Percentiles rank a stretch among this genome's conserved stretches.
These are phyloP conservation scores for Ogataea parapolymorpha DNA, from an alignment of 805 yeast genomes.

Conservation along the genomic window DNA sequence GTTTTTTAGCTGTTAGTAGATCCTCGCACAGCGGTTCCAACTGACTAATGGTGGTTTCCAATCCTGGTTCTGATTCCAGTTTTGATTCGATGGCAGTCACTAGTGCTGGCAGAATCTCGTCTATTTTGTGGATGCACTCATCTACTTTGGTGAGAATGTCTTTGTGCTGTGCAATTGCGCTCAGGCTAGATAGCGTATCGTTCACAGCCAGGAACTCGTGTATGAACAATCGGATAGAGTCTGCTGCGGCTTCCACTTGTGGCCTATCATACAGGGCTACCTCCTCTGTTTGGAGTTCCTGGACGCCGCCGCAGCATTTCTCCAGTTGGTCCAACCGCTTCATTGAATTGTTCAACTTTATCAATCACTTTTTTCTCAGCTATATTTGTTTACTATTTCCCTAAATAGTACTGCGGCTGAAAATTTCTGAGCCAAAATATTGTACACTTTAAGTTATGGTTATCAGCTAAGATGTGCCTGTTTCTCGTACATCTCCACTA, in stretches of 20 bases:
- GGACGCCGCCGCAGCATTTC: conserved; percentile 2
- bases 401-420: conserved; percentile 9
- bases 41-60: conserved; percentile 3
- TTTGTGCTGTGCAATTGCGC: neutral
- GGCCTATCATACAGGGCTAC: neutral
- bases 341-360: conserved; percentile 3
- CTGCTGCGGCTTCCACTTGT: neutral
- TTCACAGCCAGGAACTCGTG: conserved; percentile 1
- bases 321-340: conserved; percentile 6
- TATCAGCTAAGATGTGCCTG: conserved; percentile 39
- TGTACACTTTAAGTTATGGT: too few species aligned
- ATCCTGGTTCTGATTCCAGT: conserved; percentile 19
- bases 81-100: conserved; percentile 19
- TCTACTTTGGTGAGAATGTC: neutral
- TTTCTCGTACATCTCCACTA: conserved; percentile 75
- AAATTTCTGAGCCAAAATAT: neutral
- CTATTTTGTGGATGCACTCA: neutral
- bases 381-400: conserved; percentile 6
- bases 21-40: conserved; percentile 33
- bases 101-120: conserved; percentile 1
- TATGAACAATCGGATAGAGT: neutral
- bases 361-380: conserved; percentile 6
- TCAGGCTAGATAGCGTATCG: conserved; percentile 2
- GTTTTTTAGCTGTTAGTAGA: conserved; percentile 26
- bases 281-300: neutral